Percentiles rank a stretch among this genome's conserved stretches.
phyloP scores from a whole-genome alignment of 768 basidiomycete species.

The Thelephora aurantiotincta region DNA sequence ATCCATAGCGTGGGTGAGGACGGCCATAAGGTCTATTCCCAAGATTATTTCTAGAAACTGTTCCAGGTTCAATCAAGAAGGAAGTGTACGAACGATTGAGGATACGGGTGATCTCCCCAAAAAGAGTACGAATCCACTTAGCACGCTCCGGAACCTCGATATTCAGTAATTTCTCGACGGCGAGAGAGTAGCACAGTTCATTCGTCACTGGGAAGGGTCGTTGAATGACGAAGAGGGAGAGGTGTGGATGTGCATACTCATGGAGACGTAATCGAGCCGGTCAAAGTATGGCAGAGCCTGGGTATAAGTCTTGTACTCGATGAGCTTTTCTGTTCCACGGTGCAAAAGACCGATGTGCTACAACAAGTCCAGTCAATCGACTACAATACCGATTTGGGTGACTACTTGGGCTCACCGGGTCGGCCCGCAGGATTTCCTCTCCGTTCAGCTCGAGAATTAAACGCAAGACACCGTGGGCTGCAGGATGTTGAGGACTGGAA shows the following conservation, averaged over 20 bases:
- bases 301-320: constrained; percentile 96
- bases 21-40: constrained; percentile 78
- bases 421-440: constrained; percentile 82
- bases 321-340: constrained; percentile 95
- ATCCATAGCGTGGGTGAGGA: too few relatives aligned
- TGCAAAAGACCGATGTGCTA: constrained; percentile 93
- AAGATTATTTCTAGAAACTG: background rate
- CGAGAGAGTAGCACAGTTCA: constrained; percentile 92
- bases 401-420: constrained; percentile 41
- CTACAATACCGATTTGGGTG: background rate
- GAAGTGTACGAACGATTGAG: constrained; percentile 59
- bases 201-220: constrained; percentile 72
- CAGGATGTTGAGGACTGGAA: constrained; percentile 90
- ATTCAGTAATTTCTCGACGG: constrained; percentile 96
- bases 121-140: constrained; percentile 95
- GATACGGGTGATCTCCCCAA: constrained; percentile 93
- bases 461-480: constrained; percentile 95
- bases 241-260: constrained; percentile 54
- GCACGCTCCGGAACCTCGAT: constrained; percentile 94
- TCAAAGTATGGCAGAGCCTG: constrained; percentile 99
- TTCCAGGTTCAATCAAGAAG: constrained; percentile 2
- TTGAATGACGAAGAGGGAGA: background rate
- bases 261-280: constrained; percentile 96
- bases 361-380: constrained; percentile 1
- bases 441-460: constrained; percentile 97